A percentile compares a stretch with the other conserved stretches of the same genome.
These are phyloP conservation scores for Bryum argenteum DNA, from an alignment of 225 moss, liverwort and hornwort genomes.

Conservation along the genomic window DNA sequence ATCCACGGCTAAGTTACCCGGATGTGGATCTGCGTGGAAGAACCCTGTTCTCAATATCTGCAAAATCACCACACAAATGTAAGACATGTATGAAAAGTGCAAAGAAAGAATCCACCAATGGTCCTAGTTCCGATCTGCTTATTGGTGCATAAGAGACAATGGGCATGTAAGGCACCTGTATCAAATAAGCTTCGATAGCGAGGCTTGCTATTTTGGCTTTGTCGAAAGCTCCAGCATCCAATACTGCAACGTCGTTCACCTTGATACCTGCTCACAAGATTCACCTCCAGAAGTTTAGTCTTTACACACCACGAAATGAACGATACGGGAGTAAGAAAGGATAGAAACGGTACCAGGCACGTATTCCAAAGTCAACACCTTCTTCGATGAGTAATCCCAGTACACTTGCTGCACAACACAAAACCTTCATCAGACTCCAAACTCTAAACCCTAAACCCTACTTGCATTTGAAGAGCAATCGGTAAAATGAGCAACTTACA, in stretches of 20 bases:
- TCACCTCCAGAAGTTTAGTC: background rate
- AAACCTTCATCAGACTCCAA: slow-evolving; percentile 13
- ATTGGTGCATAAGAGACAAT: background rate
- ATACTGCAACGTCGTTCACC: slow-evolving; percentile 70
- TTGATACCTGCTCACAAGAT: slow-evolving; percentile 71
- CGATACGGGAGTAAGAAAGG: slow-evolving; percentile 6
- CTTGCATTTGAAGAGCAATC: background rate
- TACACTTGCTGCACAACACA: slow-evolving; percentile 73
- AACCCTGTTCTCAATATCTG: slow-evolving; percentile 98
- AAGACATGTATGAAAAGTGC: too few relatives aligned
- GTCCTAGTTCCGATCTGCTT: too few relatives aligned
- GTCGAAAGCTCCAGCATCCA: slow-evolving; percentile 75
- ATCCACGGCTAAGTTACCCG: slow-evolving; percentile 94
- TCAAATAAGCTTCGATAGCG: slow-evolving; percentile 97
- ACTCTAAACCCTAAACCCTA: background rate
- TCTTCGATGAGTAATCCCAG: slow-evolving; percentile 85
- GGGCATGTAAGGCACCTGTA: slow-evolving; percentile 56
- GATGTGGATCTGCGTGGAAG: slow-evolving; percentile 99
- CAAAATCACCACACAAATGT: too few relatives aligned
- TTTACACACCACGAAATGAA: background rate
- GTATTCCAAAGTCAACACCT: slow-evolving; percentile 96
- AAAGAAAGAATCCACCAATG: too few relatives aligned
- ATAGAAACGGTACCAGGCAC: slow-evolving; percentile 63
- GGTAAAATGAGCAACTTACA: slow-evolving; percentile 47
- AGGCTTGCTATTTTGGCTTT: slow-evolving; percentile 73